phyloP scores from a whole-genome alignment of 441 rosid species.

The Viola pubescens region DNA sequence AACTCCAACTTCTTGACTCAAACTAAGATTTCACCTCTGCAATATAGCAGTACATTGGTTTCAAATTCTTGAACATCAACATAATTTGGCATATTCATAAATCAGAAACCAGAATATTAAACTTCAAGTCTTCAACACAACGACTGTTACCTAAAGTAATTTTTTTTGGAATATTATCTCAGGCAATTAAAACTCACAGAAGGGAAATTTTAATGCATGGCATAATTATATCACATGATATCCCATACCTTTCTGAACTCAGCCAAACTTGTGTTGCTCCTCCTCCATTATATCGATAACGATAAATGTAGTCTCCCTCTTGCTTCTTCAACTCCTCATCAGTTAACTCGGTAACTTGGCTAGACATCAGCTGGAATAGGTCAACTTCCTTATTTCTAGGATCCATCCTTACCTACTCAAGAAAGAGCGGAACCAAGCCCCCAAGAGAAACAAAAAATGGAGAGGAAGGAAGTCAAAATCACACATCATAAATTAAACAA shows the following conservation, averaged over 20 bases:
- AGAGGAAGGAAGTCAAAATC: neutral
- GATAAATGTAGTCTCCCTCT: slow-evolving; percentile 89
- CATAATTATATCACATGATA: too few relatives aligned
- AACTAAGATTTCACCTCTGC: too few relatives aligned
- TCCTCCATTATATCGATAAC: slow-evolving; percentile 89
- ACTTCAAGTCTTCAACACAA: too few relatives aligned
- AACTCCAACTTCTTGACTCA: too few relatives aligned
- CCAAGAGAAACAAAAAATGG: neutral
- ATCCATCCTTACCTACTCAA: slow-evolving; percentile 80
- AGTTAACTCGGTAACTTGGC: slow-evolving; percentile 43
- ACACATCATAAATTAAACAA: slow-evolving; percentile 4
- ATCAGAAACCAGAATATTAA: too few relatives aligned
- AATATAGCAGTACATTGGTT: too few relatives aligned
- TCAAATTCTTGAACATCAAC: too few relatives aligned
- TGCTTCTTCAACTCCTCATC: slow-evolving; percentile 79
- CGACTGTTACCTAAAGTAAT: too few relatives aligned
- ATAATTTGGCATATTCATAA: too few relatives aligned
- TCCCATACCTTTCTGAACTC: slow-evolving; percentile 70
- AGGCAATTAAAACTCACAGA: too few relatives aligned
- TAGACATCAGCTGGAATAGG: slow-evolving; percentile 58
- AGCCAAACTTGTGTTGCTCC: slow-evolving; percentile 99
- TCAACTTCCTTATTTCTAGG: slow-evolving; percentile 74
- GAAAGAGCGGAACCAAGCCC: neutral
- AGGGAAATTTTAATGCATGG: too few relatives aligned
- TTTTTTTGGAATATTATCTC: too few relatives aligned